Percentiles rank a stretch among this genome's conserved stretches.
Conservation (phyloP, 2,329 filamentous ascomycete species). For the Botryotinia narcissicola region DNA sequence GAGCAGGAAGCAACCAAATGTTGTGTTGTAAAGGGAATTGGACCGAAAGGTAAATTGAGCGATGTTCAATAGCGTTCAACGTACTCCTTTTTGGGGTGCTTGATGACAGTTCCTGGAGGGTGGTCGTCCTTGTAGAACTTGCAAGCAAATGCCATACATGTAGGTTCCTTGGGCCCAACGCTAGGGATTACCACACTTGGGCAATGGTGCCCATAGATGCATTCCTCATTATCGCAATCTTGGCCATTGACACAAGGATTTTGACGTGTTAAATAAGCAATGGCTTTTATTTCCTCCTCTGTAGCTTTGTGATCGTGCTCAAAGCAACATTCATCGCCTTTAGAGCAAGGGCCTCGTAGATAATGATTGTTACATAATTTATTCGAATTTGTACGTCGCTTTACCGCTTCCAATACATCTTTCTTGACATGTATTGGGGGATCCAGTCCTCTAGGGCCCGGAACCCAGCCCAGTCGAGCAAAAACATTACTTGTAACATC, state of each 20-base stretch:
- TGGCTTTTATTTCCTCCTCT: slow-evolving; percentile 54
- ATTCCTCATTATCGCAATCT: slow-evolving; percentile 55
- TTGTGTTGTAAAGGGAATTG: neutral
- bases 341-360: slow-evolving; percentile 55
- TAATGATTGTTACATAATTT: slow-evolving; percentile 64
- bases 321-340: slow-evolving; percentile 54
- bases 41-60: too few species aligned
- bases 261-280: slow-evolving; percentile 54
- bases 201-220: slow-evolving; percentile 61
- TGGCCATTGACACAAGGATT: slow-evolving; percentile 59
- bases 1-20: neutral
- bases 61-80: slow-evolving; percentile 18
- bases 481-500: slow-evolving; percentile 16
- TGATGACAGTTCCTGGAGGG: slow-evolving; percentile 50
- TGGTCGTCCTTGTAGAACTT: slow-evolving; percentile 54
- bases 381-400: slow-evolving; percentile 51
- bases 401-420: slow-evolving; percentile 51
- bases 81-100: slow-evolving; percentile 33
- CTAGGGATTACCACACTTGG: slow-evolving; percentile 30
- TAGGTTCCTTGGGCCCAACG: slow-evolving; percentile 40
- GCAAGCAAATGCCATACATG: slow-evolving; percentile 55
- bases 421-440: slow-evolving; percentile 48
- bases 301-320: slow-evolving; percentile 55
- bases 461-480: slow-evolving; percentile 46
- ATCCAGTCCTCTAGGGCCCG: slow-evolving; percentile 55